These are phyloP conservation scores for Penicillium paxilli DNA, from an alignment of 495 filamentous ascomycete species.

Conservation along the genomic window DNA sequence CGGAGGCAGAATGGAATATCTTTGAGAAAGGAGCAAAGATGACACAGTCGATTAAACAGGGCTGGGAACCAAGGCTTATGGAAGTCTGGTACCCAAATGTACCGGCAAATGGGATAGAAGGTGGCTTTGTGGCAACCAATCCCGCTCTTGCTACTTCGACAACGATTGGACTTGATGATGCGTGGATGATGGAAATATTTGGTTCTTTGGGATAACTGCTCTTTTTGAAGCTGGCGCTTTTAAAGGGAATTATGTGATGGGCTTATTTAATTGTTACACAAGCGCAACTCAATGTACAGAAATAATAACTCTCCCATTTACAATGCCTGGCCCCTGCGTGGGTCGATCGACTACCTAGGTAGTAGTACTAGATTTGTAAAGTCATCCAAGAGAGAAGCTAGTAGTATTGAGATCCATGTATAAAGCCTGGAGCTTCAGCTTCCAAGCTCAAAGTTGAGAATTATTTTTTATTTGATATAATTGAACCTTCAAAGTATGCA, in stretches of 20 bases:
- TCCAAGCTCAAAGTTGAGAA: too few relatives aligned
- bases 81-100: slow-evolving; percentile 22
- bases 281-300: neutral
- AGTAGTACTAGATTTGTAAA: too few relatives aligned
- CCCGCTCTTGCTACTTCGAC: slow-evolving; percentile 7
- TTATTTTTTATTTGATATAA: too few relatives aligned
- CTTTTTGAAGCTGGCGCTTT: neutral
- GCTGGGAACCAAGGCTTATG: slow-evolving; percentile 28
- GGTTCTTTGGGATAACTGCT: slow-evolving; percentile 14
- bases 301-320: neutral
- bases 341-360: too few relatives aligned
- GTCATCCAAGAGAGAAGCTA: too few relatives aligned
- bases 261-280: neutral
- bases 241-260: neutral
- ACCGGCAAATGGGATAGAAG: slow-evolving; percentile 2
- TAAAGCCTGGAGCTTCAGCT: too few relatives aligned
- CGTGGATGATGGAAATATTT: slow-evolving; percentile 28
- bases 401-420: too few relatives aligned
- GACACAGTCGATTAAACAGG: slow-evolving; percentile 15
- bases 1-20: slow-evolving; percentile 12
- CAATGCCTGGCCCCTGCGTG: too few relatives aligned
- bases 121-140: slow-evolving; percentile 4
- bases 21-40: slow-evolving; percentile 26
- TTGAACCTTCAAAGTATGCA: too few relatives aligned
- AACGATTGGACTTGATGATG: slow-evolving; percentile 20